These are phyloP conservation scores for Candida labiduridarum DNA, from an alignment of 1,139 yeast species.

Conservation along the genomic window DNA sequence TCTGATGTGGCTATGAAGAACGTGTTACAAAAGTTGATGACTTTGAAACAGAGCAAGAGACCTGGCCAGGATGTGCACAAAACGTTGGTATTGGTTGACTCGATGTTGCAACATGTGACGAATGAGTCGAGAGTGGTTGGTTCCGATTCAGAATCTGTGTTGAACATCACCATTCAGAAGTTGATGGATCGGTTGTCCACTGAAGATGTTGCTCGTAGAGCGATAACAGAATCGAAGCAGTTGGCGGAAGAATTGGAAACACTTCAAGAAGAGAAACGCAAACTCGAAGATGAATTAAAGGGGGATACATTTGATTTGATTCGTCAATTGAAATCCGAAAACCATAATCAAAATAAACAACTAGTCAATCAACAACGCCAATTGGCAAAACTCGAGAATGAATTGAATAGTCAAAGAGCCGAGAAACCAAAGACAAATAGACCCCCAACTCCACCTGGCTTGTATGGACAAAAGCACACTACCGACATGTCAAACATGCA, in stretches of 20 bases:
- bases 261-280: conserved; percentile 28
- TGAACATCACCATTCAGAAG: conserved; percentile 36
- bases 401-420: conserved; percentile 2
- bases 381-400: conserved; percentile 24
- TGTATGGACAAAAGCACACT: conserved; percentile 4
- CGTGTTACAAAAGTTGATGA: conserved; percentile 28
- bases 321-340: conserved; percentile 12
- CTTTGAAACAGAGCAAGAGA: conserved; percentile 27
- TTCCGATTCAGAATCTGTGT: conserved; percentile 27
- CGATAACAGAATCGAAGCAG: conserved; percentile 33
- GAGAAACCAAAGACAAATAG: conserved; percentile 10
- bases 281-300: conserved; percentile 25
- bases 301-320: conserved; percentile 19
- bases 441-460: conserved; percentile 26
- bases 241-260: conserved; percentile 24
- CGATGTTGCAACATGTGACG: conserved; percentile 34
- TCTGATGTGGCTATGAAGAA: conserved; percentile 6
- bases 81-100: conserved; percentile 30
- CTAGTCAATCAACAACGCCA: conserved; percentile 21
- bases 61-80: conserved; percentile 24
- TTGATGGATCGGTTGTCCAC: conserved; percentile 36
- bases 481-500: neutral
- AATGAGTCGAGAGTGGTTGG: conserved; percentile 28
- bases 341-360: conserved; percentile 21
- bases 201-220: conserved; percentile 38